Evolutionary conservation across 495 filamentous ascomycete species (phyloP).

Genomic region (Astrothelium macrocarpum): DNA sequence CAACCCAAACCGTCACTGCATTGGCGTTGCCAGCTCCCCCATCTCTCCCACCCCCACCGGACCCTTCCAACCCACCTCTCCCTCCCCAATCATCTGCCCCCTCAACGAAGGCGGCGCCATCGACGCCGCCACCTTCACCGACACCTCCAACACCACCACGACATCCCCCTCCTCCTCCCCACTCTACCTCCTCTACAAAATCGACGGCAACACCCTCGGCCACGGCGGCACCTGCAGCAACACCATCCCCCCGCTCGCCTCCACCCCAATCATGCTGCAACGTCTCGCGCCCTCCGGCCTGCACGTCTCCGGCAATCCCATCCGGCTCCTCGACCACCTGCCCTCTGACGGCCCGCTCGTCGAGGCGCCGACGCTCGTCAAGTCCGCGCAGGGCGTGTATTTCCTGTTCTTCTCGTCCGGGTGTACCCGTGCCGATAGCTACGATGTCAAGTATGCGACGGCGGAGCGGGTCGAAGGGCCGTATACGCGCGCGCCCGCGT

Average conservation of each 20-base stretch:
- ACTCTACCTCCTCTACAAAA: constrained; percentile 20
- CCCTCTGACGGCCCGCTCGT: constrained; percentile 19
- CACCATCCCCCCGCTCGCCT: constrained; percentile 7
- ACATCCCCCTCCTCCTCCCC: neutral
- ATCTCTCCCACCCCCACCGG: constrained; percentile 13
- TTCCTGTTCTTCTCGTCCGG: constrained; percentile 20
- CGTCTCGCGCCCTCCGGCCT: constrained; percentile 14
- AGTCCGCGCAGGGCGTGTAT: constrained; percentile 12
- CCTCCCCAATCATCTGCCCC: constrained; percentile 19
- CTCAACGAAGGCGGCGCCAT: constrained; percentile 23
- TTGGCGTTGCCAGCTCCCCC: constrained; percentile 21
- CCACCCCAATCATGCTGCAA: constrained; percentile 23
- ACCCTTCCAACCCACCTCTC: constrained; percentile 20
- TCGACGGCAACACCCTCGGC: constrained; percentile 8
- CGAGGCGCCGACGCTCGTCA: constrained; percentile 18
- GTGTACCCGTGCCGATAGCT: constrained; percentile 12
- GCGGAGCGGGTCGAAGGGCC: constrained; percentile 14
- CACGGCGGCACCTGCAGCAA: constrained; percentile 4
- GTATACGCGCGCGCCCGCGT: constrained; percentile 7
- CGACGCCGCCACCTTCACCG: constrained; percentile 19
- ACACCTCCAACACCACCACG: constrained; percentile 6
- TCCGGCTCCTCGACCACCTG: constrained; percentile 15
- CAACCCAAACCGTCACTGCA: constrained; percentile 21
- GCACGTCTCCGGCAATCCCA: constrained; percentile 3
- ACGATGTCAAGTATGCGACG: constrained; percentile 20